Evolutionary conservation across 768 basidiomycete species (phyloP), one percentile per base, ranked within the genome.

Genomic region (Stropharia rugosoannulata): DNA sequence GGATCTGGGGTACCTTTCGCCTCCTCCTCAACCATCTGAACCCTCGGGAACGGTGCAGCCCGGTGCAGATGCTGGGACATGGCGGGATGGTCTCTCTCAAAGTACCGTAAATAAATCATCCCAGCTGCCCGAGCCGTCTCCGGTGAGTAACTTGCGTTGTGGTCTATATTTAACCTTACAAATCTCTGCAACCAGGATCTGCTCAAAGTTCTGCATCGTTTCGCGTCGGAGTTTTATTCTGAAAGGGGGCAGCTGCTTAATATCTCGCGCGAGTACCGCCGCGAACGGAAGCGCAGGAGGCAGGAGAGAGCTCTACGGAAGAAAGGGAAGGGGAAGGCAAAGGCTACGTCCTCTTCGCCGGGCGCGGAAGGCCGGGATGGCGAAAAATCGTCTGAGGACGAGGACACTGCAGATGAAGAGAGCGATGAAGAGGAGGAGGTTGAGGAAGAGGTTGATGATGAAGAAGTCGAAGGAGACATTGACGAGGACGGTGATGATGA

Each of bases 191-290:
- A 32, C 29, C 9, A 80, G 81, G 81, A 82, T 59, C 67, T 82
- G 2, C 67, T 82, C 42, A 80, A 80, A 68, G 72, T 66, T 42
- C 77, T 82, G 22, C 81, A 81, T 59, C 69, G 75, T 56, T 75
- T 76, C 54, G 73, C 80, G 19, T 71, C 67, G 51, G 66, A 66
- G 29, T 86, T 86, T 65, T 93, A 90, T 60, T 72, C 73, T 18
- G 83, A 84, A 59, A 74, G 77, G 52, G 87, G 84, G 0, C 80
- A 89, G 58, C 67, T 90, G 2, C 69, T 75, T 16, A 79, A 89
- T 57, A 73, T 69, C 10, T 72, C 80, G 13, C 76, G 74, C 51
- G 66, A 79, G 40, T 80, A 73, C 56, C 78, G 83, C 11, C 70
- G 64, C 55, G 71, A 70, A 62, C 75, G 68, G 65, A 83, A 73